phyloP scores from a whole-genome alignment of 768 basidiomycete genomes.

The Termitomyces sp. region DNA sequence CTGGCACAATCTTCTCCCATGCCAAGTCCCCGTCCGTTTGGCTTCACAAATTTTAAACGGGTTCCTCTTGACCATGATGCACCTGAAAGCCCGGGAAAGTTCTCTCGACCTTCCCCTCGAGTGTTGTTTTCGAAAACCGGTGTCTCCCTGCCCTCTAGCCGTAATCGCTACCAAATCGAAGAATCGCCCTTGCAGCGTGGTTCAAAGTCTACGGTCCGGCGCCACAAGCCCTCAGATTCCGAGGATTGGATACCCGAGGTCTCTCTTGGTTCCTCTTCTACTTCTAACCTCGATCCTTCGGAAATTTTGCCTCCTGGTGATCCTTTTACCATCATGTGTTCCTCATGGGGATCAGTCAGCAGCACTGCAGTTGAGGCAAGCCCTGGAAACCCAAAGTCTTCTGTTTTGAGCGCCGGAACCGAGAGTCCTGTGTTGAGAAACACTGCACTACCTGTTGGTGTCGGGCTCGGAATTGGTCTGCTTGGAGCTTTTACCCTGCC shows the following conservation, averaged over 20 bases:
- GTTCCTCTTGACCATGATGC: conserved; percentile 21
- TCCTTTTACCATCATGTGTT: conserved; percentile 43
- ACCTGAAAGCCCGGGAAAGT: conserved; percentile 25
- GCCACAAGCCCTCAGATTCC: conserved; percentile 26
- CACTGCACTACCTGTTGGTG: conserved; percentile 25
- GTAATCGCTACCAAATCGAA: conserved; percentile 28
- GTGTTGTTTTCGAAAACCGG: conserved; percentile 30
- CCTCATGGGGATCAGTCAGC: conserved; percentile 29
- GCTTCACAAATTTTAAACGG: conserved; percentile 14
- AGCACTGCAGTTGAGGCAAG: conserved; percentile 10
- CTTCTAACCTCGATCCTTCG: conserved; percentile 14
- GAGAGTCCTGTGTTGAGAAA: conserved; percentile 56
- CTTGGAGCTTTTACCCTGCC: conserved; percentile 51
- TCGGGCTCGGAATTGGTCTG: conserved; percentile 46
- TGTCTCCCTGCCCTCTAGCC: conserved; percentile 24
- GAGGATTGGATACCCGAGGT: conserved; percentile 36
- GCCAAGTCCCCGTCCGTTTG: conserved; percentile 17
- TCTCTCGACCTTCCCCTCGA: conserved; percentile 33
- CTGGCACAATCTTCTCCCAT: conserved; percentile 30
- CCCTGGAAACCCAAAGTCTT: conserved; percentile 20
- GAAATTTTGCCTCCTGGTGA: conserved; percentile 25
- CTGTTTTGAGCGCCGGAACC: conserved; percentile 25
- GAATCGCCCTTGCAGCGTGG: conserved; percentile 44
- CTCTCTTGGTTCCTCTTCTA: conserved; percentile 17
- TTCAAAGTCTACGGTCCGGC: conserved; percentile 11